Evolutionary conservation across 2,329 filamentous ascomycete species (phyloP).

Genomic region (Aspergillus pseudoglaucus): DNA sequence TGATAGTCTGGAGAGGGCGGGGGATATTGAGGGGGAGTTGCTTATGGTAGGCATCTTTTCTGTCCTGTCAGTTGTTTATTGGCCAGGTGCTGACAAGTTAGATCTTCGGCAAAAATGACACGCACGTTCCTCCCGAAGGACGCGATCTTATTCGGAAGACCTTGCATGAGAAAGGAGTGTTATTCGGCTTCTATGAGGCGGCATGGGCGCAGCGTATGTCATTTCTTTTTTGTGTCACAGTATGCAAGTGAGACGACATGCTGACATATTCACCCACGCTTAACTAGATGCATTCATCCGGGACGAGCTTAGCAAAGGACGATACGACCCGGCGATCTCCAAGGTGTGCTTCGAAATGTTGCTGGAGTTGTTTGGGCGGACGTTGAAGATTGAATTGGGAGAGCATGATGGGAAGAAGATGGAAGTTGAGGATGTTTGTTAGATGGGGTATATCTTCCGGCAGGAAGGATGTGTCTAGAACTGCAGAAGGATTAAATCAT

Average conservation of each 20-base stretch:
- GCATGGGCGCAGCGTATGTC: constrained; percentile 77
- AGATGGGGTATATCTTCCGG: constrained; percentile 3
- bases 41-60: constrained; percentile 51
- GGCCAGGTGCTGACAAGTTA: constrained; percentile 11
- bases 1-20: constrained; percentile 54
- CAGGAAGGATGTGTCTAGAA: background rate
- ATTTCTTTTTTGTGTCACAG: background rate
- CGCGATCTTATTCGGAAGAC: constrained; percentile 78
- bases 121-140: constrained; percentile 76
- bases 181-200: constrained; percentile 79
- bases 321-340: constrained; percentile 80
- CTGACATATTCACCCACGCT: background rate
- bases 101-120: constrained; percentile 89
- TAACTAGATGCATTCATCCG: constrained; percentile 73
- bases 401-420: constrained; percentile 54
- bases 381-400: constrained; percentile 72
- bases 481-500: too few relatives aligned
- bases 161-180: constrained; percentile 66
- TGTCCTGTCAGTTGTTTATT: background rate
- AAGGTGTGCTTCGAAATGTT: constrained; percentile 89
- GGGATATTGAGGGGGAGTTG: constrained; percentile 68
- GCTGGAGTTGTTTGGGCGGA: constrained; percentile 74
- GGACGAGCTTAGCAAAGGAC: constrained; percentile 86
- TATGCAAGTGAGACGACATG: background rate
- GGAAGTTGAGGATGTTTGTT: constrained; percentile 69